These are phyloP conservation scores for Fonsecaea monophora DNA, from an alignment of 2,329 filamentous ascomycete genomes.

Conservation along the genomic window DNA sequence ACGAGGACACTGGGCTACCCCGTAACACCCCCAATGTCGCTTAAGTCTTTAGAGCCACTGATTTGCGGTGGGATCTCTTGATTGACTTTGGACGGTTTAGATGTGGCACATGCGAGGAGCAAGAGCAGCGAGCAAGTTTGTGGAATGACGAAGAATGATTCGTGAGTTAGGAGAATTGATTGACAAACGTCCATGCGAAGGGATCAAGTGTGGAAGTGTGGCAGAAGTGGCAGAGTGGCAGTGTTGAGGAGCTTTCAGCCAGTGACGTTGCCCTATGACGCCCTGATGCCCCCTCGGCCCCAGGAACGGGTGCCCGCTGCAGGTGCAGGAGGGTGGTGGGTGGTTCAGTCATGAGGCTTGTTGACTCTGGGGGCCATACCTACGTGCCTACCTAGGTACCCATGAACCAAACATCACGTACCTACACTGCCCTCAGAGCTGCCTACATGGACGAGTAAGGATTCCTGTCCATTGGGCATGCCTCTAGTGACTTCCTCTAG, in stretches of 20 bases:
- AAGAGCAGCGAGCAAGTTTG: background rate
- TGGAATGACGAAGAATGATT: background rate
- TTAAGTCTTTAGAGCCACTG: constrained; percentile 1
- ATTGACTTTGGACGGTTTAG: constrained; percentile 7
- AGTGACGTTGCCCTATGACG: constrained; percentile 2
- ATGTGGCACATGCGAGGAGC: constrained; percentile 1
- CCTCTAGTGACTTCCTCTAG: too few species aligned
- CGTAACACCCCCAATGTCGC: constrained; percentile 3
- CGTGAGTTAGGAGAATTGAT: background rate
- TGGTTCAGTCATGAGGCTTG: constrained; percentile 3
- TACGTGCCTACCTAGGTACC: too few species aligned
- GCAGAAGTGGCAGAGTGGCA: constrained; percentile 3
- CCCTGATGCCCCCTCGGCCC: background rate
- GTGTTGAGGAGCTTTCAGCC: constrained; percentile 3
- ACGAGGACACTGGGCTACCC: background rate
- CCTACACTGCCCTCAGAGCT: background rate
- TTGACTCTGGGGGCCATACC: background rate
- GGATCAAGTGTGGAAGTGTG: background rate
- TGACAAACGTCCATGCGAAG: constrained; percentile 1
- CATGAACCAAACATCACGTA: background rate
- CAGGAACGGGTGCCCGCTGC: background rate
- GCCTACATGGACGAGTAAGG: background rate
- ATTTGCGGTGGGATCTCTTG: background rate
- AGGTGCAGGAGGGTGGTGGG: background rate
- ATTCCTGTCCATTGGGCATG: too few species aligned